These are phyloP conservation scores for Eucommia ulmoides DNA, from an alignment of 257 asterid genomes.

Conservation along the genomic window DNA sequence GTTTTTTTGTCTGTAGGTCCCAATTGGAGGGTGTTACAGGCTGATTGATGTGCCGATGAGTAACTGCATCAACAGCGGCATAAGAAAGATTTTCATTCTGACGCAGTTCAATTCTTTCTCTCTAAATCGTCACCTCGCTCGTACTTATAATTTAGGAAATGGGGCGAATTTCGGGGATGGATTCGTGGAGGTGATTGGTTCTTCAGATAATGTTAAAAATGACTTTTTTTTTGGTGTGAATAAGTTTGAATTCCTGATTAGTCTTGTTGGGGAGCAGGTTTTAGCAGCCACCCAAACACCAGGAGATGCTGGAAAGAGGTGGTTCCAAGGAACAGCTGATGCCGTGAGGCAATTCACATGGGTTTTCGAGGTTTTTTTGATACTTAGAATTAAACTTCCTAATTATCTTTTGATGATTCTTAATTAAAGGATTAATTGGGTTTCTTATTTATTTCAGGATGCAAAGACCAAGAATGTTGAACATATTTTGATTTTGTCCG, in stretches of 20 bases:
- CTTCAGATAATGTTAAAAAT: too few relatives aligned
- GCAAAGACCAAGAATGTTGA: conserved; percentile 67
- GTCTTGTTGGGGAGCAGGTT: conserved; percentile 31
- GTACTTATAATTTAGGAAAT: conserved; percentile 63
- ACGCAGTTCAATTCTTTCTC: conserved; percentile 95
- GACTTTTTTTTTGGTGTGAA: too few relatives aligned
- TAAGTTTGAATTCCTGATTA: conserved; percentile 10
- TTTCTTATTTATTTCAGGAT: conserved; percentile 35
- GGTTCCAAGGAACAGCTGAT: conserved; percentile 99
- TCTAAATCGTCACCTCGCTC: conserved; percentile 86
- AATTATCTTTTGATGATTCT: too few relatives aligned
- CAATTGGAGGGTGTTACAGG: conserved; percentile 90
- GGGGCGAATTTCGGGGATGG: conserved; percentile 86
- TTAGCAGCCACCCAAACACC: conserved; percentile 97
- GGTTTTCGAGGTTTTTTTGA: conserved; percentile 95
- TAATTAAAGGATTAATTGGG: conserved; percentile 4
- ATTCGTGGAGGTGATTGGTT: conserved; percentile 92
- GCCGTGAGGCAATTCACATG: conserved; percentile 91
- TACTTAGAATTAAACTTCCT: too few relatives aligned
- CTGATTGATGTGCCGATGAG: conserved; percentile 95
- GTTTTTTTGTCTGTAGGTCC: conserved; percentile 67
- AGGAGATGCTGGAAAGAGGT: conserved; percentile 79
- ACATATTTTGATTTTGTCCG: conserved; percentile 74
- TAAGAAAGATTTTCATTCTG: conserved; percentile 71
- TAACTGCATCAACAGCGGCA: conserved; percentile 96